Evolutionary conservation across 805 yeast species (phyloP), one percentile per base, ranked within the genome.

Genomic region (Myxozyma kluyveri): DNA sequence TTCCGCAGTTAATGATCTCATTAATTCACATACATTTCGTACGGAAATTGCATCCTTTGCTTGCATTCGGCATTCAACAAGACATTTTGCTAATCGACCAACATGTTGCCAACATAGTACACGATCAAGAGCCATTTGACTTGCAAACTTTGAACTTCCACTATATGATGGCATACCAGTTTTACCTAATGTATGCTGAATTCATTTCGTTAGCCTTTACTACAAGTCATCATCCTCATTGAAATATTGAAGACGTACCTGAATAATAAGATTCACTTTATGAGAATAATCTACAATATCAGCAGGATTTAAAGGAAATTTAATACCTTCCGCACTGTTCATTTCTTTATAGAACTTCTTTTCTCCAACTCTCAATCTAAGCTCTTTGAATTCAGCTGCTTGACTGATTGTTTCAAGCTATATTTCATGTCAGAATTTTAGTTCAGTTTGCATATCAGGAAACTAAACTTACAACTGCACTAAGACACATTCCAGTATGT

Each of bases 151-250:
- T 26, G 54, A 45, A 1, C 79, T 68, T 0, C 76, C 79, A 3
- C 63, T 68, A 49, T 70, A 75, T 2, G 59, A 60, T 0, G 83
- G 82, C 47, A 64, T 75, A 24, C 75, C 79, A 3, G 74, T 42
- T 0, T 80, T 79, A 1, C 82, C 78, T 6, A 80, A 65, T 46
- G 78, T 82, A 61, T 29, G 69, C 75, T 54, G 80, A 82, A 6
- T 77, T 63, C 7, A 77, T 22, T 14, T n/a, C 14, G 14, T 31
- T 14, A 31, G 35, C 35, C 35, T 12, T 5, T 19, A 4, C n/a
- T 24, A 12, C 19, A 50, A 10, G 14, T 18, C 4, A 3, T 4
- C n/a, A n/a, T n/a, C n/a, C n/a, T n/a, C n/a, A n/a, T n/a, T n/a
- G n/a, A n/a, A n/a, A 12, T 27, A 7, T 7, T n/a, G 23, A 22